Percentiles rank a stretch among this genome's conserved stretches.
phyloP scores from a whole-genome alignment of 2,329 filamentous ascomycete species.

The Verticillium nubilum region DNA sequence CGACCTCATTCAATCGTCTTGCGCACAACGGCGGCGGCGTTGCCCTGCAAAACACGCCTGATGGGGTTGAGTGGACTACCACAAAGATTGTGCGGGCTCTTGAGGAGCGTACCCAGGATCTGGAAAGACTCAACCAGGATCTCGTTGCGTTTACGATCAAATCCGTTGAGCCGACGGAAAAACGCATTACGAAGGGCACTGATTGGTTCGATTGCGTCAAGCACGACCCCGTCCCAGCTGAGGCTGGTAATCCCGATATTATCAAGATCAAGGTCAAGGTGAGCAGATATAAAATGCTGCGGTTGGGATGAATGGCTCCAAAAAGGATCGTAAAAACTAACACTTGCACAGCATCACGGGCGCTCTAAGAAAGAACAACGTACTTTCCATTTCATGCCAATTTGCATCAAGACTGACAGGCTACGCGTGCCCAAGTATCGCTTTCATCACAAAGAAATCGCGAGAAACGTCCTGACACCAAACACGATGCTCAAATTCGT shows the following conservation, averaged over 20 bases:
- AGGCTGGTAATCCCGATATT: conserved; percentile 25
- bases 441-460: conserved; percentile 56
- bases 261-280: conserved; percentile 50
- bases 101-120: conserved; percentile 31
- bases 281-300: conserved; percentile 7
- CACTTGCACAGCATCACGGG: conserved; percentile 31
- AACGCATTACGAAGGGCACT: conserved; percentile 32
- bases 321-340: not conserved
- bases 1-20: conserved; percentile 8
- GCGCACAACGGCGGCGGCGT: not conserved
- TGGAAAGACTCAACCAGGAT: conserved; percentile 38
- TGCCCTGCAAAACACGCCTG: conserved; percentile 18
- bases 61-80: conserved; percentile 33
- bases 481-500: conserved; percentile 57
- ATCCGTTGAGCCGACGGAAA: conserved; percentile 34
- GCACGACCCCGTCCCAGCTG: conserved; percentile 22
- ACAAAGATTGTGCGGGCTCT: conserved; percentile 36
- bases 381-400: conserved; percentile 32
- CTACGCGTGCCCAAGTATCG: conserved; percentile 51
- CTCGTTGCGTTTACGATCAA: conserved; percentile 40
- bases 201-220: conserved; percentile 44
- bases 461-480: conserved; percentile 53
- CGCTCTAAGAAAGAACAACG: conserved; percentile 39
- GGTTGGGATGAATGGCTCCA: too few species aligned
- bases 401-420: conserved; percentile 43